Base-by-base conservation (phyloP, 352 stramenopile species). In the Globisporangium recalcitrans region DNA sequence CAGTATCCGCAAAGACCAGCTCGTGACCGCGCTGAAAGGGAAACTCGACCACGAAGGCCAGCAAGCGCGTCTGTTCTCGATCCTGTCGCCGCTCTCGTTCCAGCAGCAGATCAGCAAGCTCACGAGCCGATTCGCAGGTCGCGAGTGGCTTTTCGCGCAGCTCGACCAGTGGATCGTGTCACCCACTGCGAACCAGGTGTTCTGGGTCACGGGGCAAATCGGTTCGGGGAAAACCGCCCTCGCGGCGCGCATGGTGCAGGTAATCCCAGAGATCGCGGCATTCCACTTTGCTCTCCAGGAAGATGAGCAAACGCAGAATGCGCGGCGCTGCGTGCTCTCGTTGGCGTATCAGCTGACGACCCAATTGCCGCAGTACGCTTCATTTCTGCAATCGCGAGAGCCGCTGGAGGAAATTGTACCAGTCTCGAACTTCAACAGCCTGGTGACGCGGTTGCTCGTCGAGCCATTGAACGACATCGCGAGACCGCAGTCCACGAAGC, bases 71-170 rank as follows among this genome's bases (percentile, higher is more conserved):
- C 72, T 91, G 14, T 88, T 85, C 34, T 86, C 80, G 29, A 60
- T 91, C 26, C 59, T 91, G 44, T 59, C 82, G 14, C 82, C 82
- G 2, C 80, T 91, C 32, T 86, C 73, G 6, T 91, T 91, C 52
- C 78, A 88, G 55, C 69, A 74, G n/a, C 78, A 90, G 58, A 89
- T 91, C 51, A 87, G 78, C 52, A 83, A 91, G 26, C 77, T 88
- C 31, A 88, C 77, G 7, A 70, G 78, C 21, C 74, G 70, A 8
- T 91, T 91, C 29, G 60, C 71, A 0, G 82, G 82, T 14, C 74
- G 82, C 4, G 71, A 82, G 54, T 91, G 82, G 82, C 63, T 91
- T 6, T 85, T 90, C 48, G 56, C 77, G 0, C 52, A 54, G 24
- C 70, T 91, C 8, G 67, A 74, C 9, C 19, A 67, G 3, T 91